A percentile compares a stretch with the other conserved stretches of the same genome.
Conservation (phyloP, 768 basidiomycete genomes). For the Hypholoma sublateritium region DNA sequence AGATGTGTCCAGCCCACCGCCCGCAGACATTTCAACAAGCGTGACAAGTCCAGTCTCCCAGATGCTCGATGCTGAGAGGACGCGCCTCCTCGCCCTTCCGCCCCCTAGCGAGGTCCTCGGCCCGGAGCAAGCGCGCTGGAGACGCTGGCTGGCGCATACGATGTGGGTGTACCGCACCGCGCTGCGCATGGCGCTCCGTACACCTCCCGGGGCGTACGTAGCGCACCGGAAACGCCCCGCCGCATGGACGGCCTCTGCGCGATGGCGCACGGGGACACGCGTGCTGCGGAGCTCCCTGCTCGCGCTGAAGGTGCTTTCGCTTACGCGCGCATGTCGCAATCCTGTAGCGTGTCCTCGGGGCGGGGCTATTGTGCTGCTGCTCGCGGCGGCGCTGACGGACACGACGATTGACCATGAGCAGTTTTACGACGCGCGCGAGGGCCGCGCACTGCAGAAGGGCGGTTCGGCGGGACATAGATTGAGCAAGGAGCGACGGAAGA, state of each 20-base stretch:
- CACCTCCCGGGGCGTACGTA: neutral
- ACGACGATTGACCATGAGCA: constrained; percentile 21
- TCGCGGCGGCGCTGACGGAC: constrained; percentile 24
- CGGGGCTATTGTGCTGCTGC: constrained; percentile 16
- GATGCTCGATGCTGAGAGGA: constrained; percentile 7
- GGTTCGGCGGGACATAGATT: neutral
- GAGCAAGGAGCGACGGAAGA: neutral
- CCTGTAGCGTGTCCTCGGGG: constrained; percentile 15
- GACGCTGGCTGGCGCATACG: constrained; percentile 10
- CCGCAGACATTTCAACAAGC: neutral
- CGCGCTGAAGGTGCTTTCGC: constrained; percentile 19
- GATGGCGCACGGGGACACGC: constrained; percentile 9
- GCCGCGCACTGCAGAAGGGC: neutral
- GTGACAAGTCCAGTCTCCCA: neutral
- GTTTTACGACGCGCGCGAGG: neutral
- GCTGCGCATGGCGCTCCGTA: neutral
- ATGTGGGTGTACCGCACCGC: constrained; percentile 2
- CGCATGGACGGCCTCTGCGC: neutral
- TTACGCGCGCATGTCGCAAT: constrained; percentile 17
- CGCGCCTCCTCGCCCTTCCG: constrained; percentile 20
- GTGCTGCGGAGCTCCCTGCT: constrained; percentile 19
- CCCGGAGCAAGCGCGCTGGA: constrained; percentile 21
- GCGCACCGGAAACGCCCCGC: neutral
- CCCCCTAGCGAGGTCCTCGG: constrained; percentile 21
- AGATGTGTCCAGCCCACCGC: constrained; percentile 1